Conservation (phyloP, 2,329 filamentous ascomycete species). For the Nigrospora oryzae region DNA sequence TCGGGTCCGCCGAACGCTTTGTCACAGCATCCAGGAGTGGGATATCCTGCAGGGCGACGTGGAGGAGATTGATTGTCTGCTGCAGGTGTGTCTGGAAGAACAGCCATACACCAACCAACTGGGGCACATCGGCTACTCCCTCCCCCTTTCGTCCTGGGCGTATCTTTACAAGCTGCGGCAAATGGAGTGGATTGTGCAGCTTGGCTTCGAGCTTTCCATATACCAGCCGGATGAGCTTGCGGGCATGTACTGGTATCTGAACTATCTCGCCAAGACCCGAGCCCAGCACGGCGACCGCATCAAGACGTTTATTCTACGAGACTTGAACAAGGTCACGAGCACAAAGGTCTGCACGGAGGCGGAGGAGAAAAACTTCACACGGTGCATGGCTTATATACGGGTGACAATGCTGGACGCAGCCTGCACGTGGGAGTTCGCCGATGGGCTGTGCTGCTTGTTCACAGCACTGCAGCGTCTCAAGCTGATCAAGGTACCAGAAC, state of each 20-base stretch:
- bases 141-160: slow-evolving; percentile 78
- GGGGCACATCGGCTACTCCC: slow-evolving; percentile 43
- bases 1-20: slow-evolving; percentile 80
- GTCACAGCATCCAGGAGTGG: slow-evolving; percentile 75
- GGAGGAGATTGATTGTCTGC: slow-evolving; percentile 63
- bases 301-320: slow-evolving; percentile 50
- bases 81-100: slow-evolving; percentile 55
- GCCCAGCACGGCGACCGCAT: slow-evolving; percentile 66
- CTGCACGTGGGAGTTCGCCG: slow-evolving; percentile 49
- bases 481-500: slow-evolving; percentile 39
- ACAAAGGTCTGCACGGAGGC: slow-evolving; percentile 14
- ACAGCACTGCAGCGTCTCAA: slow-evolving; percentile 52
- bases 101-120: slow-evolving; percentile 39
- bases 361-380: slow-evolving; percentile 34
- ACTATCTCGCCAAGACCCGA: slow-evolving; percentile 62
- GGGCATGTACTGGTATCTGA: slow-evolving; percentile 87
- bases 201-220: slow-evolving; percentile 89
- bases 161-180: slow-evolving; percentile 85
- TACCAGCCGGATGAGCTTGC: slow-evolving; percentile 80
- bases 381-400: slow-evolving; percentile 47
- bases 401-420: slow-evolving; percentile 57
- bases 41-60: slow-evolving; percentile 76
- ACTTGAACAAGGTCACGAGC: slow-evolving; percentile 21
- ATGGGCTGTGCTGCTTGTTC: slow-evolving; percentile 54
- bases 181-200: slow-evolving; percentile 79